Conservation (phyloP, 805 yeast genomes). For the Brettanomyces bruxellensis region DNA sequence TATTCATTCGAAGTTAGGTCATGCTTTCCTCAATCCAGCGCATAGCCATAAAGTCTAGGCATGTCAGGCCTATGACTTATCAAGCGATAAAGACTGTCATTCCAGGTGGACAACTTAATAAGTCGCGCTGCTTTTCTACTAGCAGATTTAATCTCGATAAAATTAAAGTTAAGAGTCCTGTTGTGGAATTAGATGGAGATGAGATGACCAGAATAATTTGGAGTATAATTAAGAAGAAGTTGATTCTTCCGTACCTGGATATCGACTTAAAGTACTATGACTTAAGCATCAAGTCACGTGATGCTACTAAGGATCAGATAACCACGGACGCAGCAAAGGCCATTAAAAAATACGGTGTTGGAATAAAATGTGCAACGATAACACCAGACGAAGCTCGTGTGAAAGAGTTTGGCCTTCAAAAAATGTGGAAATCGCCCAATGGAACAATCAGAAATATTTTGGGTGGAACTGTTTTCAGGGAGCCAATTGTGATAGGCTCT, state of each 20-base stretch:
- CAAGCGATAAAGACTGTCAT: too few relatives aligned
- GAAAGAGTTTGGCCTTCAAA: slow-evolving; percentile 59
- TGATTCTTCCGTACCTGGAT: slow-evolving; percentile 61
- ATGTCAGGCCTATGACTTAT: too few relatives aligned
- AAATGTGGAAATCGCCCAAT: slow-evolving; percentile 84
- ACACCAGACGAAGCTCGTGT: slow-evolving; percentile 81
- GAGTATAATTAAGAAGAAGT: slow-evolving; percentile 60
- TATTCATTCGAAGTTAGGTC: too few relatives aligned
- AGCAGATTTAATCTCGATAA: slow-evolving; percentile 30
- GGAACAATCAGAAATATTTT: slow-evolving; percentile 77
- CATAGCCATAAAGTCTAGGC: too few relatives aligned
- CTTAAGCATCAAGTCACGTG: slow-evolving; percentile 59
- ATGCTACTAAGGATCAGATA: slow-evolving; percentile 61
- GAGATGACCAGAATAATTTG: slow-evolving; percentile 84
- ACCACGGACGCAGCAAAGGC: slow-evolving; percentile 77
- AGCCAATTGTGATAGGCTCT: slow-evolving; percentile 65
- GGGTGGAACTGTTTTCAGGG: slow-evolving; percentile 80
- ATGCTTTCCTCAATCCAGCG: too few relatives aligned
- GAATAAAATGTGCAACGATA: slow-evolving; percentile 78
- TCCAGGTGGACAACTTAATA: too few relatives aligned
- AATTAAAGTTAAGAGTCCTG: slow-evolving; percentile 62
- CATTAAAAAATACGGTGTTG: slow-evolving; percentile 65
- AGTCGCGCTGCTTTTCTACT: slow-evolving; percentile 16
- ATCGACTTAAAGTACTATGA: slow-evolving; percentile 72
- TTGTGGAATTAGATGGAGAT: slow-evolving; percentile 78